A percentile compares a stretch with the other conserved stretches of the same genome.
Evolutionary conservation across 129 eudicot genomes (phyloP).

Genomic region (Chrysanthemum seticuspe): DNA sequence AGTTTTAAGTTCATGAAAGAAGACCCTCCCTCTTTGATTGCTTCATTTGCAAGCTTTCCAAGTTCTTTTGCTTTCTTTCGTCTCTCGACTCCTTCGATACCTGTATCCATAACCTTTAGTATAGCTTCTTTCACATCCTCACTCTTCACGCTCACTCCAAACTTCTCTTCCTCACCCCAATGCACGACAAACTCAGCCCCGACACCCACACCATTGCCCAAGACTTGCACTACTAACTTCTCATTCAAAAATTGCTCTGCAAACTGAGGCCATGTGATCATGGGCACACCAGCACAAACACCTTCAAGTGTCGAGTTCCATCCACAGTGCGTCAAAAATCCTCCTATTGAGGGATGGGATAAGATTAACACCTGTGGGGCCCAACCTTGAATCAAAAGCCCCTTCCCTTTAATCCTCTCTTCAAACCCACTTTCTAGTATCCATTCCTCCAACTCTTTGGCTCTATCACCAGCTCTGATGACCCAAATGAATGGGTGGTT

Average conservation of each 20-base stretch:
- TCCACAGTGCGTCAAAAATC: conserved; percentile 65
- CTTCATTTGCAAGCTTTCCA: conserved; percentile 32
- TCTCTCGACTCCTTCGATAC: conserved; percentile 24
- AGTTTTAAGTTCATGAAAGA: conserved; percentile 15
- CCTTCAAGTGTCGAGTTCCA: conserved; percentile 74
- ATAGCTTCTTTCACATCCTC: conserved; percentile 27
- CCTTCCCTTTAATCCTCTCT: conserved; percentile 45
- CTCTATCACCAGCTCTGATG: conserved; percentile 26
- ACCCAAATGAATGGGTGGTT: conserved; percentile 44
- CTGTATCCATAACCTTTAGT: conserved; percentile 29
- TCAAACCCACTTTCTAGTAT: conserved; percentile 40
- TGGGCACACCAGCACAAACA: conserved; percentile 40
- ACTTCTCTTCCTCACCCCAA: conserved; percentile 27
- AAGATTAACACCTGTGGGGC: conserved; percentile 60
- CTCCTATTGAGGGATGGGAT: conserved; percentile 52
- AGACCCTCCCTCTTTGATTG: conserved; percentile 52
- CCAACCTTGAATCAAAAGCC: conserved; percentile 55
- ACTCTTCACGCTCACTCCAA: conserved; percentile 29
- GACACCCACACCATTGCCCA: conserved; percentile 40
- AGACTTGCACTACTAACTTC: conserved; percentile 42
- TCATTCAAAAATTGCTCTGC: conserved; percentile 52
- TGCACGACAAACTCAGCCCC: conserved; percentile 31
- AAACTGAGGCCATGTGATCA: conserved; percentile 64
- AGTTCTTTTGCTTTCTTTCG: conserved; percentile 34
- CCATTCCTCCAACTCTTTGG: conserved; percentile 36